Base-by-base conservation (phyloP, 83 land plant species). In the Diphasiastrum complanatum region DNA sequence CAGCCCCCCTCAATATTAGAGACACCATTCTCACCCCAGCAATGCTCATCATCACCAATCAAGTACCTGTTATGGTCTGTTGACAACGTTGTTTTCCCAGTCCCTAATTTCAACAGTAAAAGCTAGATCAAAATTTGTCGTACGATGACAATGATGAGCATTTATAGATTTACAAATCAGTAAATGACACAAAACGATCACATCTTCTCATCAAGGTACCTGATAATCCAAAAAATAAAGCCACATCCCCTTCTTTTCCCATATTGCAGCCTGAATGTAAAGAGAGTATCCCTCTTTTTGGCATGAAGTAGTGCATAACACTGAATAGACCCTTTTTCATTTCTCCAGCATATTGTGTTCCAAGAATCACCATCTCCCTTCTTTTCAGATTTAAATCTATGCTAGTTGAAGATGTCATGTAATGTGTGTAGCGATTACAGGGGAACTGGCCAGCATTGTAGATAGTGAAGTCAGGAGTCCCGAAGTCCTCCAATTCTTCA, bases 181-280 rank as follows among this genome's bases (percentile, higher is more conserved):
- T 8, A 38, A 38, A 14, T 38, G 8, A 38, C 14, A 8, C 35
- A 12, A 28, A 6, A 47, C 32, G 3, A 3, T 50, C 18, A 60
- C n/a, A 60, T 26, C 11, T 23, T 11, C 0, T 51, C 2, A 51
- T 14, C 5, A 4, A 51, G 31, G 54, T 50, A 65, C 68, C 68
- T 65, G 68, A 65, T 24, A 65, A 60, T 54, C 68, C 68, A 65
- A 65, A 65, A 41, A 65, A 65, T 33, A 65, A 40, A 24, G 45
- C 64, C 68, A 65, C 68, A 65, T 65, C 68, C 40, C 68, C 68
- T 26, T 18, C 46, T 60, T 65, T 65, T 54, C 68, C 68, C 68
- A 65, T 65, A 55, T 65, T 65, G 68, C 68, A 65, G 14, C 68
- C 68, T 24, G 68, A 65, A 54, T 65, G 68, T 16, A 65, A 34